Percentiles rank a stretch among this genome's conserved stretches.
Conservation (phyloP, 1,284 basidiomycete species). For the Porodaedalea pini region DNA sequence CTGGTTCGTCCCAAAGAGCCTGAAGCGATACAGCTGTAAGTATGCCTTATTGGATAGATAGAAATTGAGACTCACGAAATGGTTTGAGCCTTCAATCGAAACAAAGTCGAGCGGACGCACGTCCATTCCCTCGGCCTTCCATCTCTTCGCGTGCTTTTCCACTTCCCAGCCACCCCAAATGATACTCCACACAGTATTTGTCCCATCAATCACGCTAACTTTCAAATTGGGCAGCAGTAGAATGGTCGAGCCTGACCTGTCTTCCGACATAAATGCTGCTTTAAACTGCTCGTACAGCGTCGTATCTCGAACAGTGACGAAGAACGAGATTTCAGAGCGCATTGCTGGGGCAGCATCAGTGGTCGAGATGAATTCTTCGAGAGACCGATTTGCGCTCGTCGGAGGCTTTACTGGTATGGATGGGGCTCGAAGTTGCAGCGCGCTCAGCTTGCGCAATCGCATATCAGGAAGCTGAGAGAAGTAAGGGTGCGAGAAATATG, state of each 20-base stretch:
- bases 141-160: slow-evolving; percentile 18
- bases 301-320: not conserved
- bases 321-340: slow-evolving; percentile 14
- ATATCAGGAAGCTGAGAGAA: not conserved
- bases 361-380: not conserved
- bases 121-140: slow-evolving; percentile 14
- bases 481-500: slow-evolving; percentile 12
- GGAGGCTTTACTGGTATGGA: not conserved
- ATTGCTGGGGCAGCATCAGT: slow-evolving; percentile 2
- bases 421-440: not conserved
- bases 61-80: slow-evolving; percentile 24
- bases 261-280: not conserved
- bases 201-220: slow-evolving; percentile 1
- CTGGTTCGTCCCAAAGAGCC: slow-evolving; percentile 12
- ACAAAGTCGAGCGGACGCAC: slow-evolving; percentile 22
- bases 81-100: slow-evolving; percentile 26
- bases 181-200: slow-evolving; percentile 20
- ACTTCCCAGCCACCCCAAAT: slow-evolving; percentile 23
- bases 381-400: not conserved
- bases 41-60: not conserved
- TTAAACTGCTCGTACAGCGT: slow-evolving; percentile 9
- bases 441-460: not conserved
- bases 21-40: not conserved
- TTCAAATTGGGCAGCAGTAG: not conserved
- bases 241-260: not conserved